These are phyloP conservation scores for Aspergillus caelatus DNA, from an alignment of 2,329 filamentous ascomycete species.

Conservation along the genomic window DNA sequence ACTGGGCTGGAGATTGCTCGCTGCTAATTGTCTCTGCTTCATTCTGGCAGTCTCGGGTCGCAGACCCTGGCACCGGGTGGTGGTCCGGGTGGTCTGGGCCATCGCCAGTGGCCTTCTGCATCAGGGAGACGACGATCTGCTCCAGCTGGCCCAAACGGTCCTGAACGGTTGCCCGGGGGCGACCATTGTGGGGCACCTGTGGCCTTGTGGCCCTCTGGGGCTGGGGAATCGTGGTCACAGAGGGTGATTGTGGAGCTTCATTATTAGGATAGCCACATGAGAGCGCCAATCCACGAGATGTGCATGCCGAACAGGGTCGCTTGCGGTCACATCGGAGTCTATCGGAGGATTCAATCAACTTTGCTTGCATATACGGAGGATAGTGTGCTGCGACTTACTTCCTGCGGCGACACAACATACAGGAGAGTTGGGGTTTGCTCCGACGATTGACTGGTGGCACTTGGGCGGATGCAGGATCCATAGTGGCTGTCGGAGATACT, in stretches of 20 bases:
- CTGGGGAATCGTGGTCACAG: too few species aligned
- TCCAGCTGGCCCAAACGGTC: slow-evolving; percentile 61
- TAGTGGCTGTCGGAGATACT: neutral
- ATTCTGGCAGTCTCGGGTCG: neutral
- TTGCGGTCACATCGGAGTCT: slow-evolving; percentile 61
- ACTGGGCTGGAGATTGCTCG: slow-evolving; percentile 6
- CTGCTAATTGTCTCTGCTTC: neutral
- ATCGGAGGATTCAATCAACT: neutral
- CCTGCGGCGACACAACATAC: slow-evolving; percentile 31
- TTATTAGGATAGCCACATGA: slow-evolving; percentile 40
- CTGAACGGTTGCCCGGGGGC: slow-evolving; percentile 51
- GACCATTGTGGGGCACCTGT: slow-evolving; percentile 20
- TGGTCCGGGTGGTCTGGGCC: neutral
- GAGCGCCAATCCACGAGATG: slow-evolving; percentile 58
- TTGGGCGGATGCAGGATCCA: neutral
- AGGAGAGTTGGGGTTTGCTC: neutral
- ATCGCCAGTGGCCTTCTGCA: slow-evolving; percentile 22
- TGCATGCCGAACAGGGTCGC: slow-evolving; percentile 60
- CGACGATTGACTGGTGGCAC: neutral
- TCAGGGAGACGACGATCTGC: slow-evolving; percentile 58
- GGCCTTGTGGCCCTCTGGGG: neutral
- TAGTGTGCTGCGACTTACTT: slow-evolving; percentile 31
- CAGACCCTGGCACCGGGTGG: neutral
- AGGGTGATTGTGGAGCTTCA: slow-evolving; percentile 22
- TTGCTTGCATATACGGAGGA: neutral